Evolutionary conservation across 495 filamentous ascomycete genomes (phyloP).

Genomic region (Lepraria neglecta): DNA sequence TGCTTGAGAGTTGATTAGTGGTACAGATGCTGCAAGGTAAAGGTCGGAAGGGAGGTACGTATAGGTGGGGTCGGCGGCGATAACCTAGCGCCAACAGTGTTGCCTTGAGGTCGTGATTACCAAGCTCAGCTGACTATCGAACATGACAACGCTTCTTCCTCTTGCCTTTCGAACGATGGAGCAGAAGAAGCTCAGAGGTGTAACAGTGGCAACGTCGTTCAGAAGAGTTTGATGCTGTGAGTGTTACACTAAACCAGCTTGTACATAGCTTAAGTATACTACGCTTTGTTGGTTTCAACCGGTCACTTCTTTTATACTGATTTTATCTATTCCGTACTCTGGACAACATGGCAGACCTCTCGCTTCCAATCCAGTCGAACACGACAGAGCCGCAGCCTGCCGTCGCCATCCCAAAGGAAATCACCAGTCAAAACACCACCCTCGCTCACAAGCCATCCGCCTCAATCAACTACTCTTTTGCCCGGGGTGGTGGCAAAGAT

Average conservation of each 20-base stretch:
- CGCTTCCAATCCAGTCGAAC: slow-evolving; percentile 2
- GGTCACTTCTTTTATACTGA: background rate
- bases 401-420: slow-evolving; percentile 24
- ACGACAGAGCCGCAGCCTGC: slow-evolving; percentile 25
- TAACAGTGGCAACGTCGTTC: no score
- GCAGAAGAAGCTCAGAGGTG: background rate
- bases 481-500: slow-evolving; percentile 17
- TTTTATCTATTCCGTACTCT: background rate
- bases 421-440: slow-evolving; percentile 18
- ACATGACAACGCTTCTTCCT: background rate
- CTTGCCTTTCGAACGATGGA: background rate
- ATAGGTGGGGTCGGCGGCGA: background rate
- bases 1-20: background rate
- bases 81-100: background rate
- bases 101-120: no score
- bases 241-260: no score
- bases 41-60: background rate
- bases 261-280: no score
- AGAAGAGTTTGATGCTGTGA: no score
- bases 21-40: background rate
- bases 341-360: background rate
- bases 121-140: no score
- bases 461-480: slow-evolving; percentile 31
- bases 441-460: slow-evolving; percentile 33
- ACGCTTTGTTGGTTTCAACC: no score